Percentiles rank a stretch among this genome's conserved stretches.
Conservation (phyloP, 2,329 filamentous ascomycete species). For the Penicillium sp. region DNA sequence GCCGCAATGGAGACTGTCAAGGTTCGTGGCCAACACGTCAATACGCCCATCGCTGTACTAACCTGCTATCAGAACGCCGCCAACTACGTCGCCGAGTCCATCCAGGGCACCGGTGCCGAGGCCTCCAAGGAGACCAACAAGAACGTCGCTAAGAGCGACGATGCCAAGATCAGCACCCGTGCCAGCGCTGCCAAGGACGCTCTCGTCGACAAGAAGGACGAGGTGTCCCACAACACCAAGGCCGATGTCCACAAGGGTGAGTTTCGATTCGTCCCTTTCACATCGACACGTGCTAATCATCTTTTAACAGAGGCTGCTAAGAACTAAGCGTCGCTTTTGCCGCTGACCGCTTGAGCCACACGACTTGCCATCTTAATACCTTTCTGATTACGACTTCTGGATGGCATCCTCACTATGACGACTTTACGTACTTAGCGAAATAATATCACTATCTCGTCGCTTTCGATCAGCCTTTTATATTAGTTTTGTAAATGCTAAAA, state of each 20-base stretch:
- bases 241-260: slow-evolving; percentile 27
- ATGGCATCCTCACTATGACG: background rate
- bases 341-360: too few species aligned
- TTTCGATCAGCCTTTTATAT: background rate
- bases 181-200: slow-evolving; percentile 56
- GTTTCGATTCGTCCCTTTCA: background rate
- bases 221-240: slow-evolving; percentile 51
- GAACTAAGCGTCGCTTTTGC: background rate
- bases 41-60: background rate
- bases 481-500: too few species aligned
- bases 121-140: slow-evolving; percentile 71
- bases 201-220: slow-evolving; percentile 54
- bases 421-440: background rate
- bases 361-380: background rate
- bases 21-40: slow-evolving; percentile 7
- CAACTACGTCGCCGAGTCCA: slow-evolving; percentile 69
- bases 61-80: slow-evolving; percentile 52
- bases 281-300: background rate
- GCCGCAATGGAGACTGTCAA: slow-evolving; percentile 23
- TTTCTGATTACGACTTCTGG: background rate
- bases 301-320: background rate
- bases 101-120: slow-evolving; percentile 58
- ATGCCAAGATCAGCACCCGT: slow-evolving; percentile 57
- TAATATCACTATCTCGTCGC: background rate
- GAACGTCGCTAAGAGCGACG: slow-evolving; percentile 64